Conservation (phyloP, 2,329 filamentous ascomycete genomes). For the Cordyceps cicadae region DNA sequence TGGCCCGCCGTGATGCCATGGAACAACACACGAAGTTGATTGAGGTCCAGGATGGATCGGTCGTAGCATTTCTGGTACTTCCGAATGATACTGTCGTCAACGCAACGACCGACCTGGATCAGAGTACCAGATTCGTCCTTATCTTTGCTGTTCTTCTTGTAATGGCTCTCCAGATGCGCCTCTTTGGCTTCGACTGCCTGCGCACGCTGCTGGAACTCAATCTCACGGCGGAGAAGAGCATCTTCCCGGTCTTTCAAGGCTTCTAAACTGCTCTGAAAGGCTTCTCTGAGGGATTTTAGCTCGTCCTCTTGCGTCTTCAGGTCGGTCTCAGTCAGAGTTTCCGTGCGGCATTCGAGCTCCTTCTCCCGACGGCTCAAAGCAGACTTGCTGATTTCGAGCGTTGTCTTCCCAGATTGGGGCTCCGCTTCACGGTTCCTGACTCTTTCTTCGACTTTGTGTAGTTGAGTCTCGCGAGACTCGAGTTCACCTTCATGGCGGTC, state of each 20-base stretch:
- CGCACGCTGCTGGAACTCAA: neutral
- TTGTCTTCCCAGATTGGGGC: neutral
- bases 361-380: neutral
- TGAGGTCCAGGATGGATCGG: neutral
- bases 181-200: neutral
- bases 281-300: neutral
- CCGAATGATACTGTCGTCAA: neutral
- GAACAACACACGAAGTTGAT: neutral
- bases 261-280: neutral
- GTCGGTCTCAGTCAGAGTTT: neutral
- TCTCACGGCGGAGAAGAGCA: neutral
- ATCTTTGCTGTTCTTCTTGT: neutral
- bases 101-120: neutral
- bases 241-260: neutral
- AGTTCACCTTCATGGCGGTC: neutral
- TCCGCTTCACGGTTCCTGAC: neutral
- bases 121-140: neutral
- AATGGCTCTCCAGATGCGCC: neutral
- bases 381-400: neutral
- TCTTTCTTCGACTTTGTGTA: neutral
- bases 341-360: neutral
- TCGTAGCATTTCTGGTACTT: neutral
- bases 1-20: too few species aligned
- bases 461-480: neutral
- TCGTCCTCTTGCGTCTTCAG: neutral